Evolutionary conservation across 106 monocot genomes (phyloP).

Genomic region (Narthecium ossifragum): DNA sequence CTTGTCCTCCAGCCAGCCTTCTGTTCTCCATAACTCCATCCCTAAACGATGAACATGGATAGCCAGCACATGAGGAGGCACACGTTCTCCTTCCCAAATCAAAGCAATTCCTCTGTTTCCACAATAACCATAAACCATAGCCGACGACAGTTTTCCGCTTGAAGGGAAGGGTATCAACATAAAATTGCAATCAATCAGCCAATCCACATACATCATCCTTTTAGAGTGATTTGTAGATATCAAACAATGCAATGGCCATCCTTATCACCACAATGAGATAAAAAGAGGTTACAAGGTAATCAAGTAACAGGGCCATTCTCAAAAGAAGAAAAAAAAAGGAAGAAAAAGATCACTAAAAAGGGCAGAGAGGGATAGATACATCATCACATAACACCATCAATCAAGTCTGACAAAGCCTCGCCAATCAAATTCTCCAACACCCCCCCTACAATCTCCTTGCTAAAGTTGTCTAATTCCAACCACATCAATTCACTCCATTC

Average conservation of each 20-base stretch:
- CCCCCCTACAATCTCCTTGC: slow-evolving; percentile 26
- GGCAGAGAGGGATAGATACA: no score
- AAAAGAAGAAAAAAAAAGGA: not conserved
- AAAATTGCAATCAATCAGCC: slow-evolving; percentile 3
- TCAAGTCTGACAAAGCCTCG: slow-evolving; percentile 34
- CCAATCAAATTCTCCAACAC: slow-evolving; percentile 46
- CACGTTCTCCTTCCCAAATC: no score
- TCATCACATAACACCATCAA: slow-evolving; percentile 2
- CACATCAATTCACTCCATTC: slow-evolving; percentile 32
- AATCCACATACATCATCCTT: not conserved
- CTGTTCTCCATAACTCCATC: no score
- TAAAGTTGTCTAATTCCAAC: slow-evolving; percentile 34
- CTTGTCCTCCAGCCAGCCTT: not conserved
- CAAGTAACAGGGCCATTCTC: not conserved
- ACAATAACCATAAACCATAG: not conserved
- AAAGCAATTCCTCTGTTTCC: no score
- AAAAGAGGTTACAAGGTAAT: not conserved
- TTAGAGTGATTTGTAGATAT: not conserved
- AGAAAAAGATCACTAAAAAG: no score
- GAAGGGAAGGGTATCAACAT: not conserved
- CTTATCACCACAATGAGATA: not conserved
- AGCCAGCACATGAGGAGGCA: no score
- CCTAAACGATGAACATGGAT: no score
- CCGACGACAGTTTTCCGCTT: not conserved
- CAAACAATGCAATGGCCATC: not conserved